Percentiles rank a stretch among this genome's conserved stretches.
Conservation (phyloP, 2,329 filamentous ascomycete species). For the Leptographium galeiforme region DNA sequence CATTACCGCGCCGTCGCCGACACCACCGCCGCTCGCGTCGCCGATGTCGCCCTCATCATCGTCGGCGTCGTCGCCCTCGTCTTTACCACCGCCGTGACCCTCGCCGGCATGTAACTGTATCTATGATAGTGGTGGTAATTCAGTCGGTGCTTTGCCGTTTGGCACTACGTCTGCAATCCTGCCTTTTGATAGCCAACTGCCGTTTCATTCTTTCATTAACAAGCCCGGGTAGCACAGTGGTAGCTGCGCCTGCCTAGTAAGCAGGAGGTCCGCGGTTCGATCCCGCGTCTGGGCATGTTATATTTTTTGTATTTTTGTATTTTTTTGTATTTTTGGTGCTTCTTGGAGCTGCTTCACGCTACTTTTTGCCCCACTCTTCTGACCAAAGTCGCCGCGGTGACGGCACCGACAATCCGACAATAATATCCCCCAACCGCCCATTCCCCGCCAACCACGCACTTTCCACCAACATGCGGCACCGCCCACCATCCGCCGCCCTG, state of each 20-base stretch:
- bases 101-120: constrained; percentile 14
- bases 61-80: constrained; percentile 55
- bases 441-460: no score
- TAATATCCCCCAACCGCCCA: no score
- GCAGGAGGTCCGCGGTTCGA: not conserved
- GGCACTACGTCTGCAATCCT: no score
- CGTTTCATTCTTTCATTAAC: not conserved
- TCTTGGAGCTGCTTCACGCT: no score
- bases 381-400: no score
- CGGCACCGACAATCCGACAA: no score
- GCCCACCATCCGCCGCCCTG: no score
- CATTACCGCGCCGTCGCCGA: constrained; percentile 56
- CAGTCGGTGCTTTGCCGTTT: no score
- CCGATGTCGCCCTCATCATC: constrained; percentile 49
- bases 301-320: no score
- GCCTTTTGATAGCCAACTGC: no score
- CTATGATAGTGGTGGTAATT: no score
- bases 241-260: not conserved
- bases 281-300: not conserved
- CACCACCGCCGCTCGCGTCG: constrained; percentile 34
- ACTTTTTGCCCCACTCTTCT: not conserved
- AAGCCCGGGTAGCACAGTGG: not conserved
- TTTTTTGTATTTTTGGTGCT: not conserved
- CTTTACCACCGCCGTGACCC: constrained; percentile 54
- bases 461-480: no score